Evolutionary conservation across 23 red algal genomes (phyloP), one percentile per base, ranked within the genome.

Genomic region (Agarophyton chilense): DNA sequence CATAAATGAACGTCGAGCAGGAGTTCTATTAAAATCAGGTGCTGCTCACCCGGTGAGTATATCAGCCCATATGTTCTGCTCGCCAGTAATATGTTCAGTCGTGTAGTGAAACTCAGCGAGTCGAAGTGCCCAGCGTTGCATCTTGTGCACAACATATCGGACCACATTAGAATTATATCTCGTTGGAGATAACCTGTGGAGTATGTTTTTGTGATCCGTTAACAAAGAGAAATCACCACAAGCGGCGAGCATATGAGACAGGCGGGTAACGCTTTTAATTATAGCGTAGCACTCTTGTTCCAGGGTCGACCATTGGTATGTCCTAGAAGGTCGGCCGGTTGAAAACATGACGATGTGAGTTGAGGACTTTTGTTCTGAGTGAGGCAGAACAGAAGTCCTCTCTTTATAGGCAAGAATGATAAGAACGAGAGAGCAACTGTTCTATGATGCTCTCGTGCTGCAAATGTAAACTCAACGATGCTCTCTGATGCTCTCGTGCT

Each of bases 111-210:
- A 83, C 14, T 32, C 65, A 35, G 35, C 47, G 17, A 86, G 24
- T 33, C 42, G 65, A 21, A 86, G 56, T 0, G 81, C 1, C 81
- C 81, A 86, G 24, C 81, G 33, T 26, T 44, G 31, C 36, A 72
- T 0, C 26, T 68, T 53, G 40, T 50, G 68, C 16, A 58, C 81
- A 1, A 53, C 29, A 71, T 86, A 58, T 0, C 42, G 35, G 13
- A 58, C 60, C 5, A 83, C 29, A 16, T 33, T 47, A 10, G 29
- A 13, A 42, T 83, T 66, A 10, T 10, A 36, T 22, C 76, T 0
- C 10, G 16, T 52, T 1, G 76, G 76, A 24, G 52, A 0, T 47
- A 0, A 80, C 12, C 62, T 80, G 45, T 54, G 56, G 10, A 80
- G 0, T 47, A 57, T 10, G 45, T 80, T 80, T 0, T 11, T 43